Evolutionary conservation across 2,329 filamentous ascomycete genomes (phyloP).

Genomic region (Bipolaris victoriae): DNA sequence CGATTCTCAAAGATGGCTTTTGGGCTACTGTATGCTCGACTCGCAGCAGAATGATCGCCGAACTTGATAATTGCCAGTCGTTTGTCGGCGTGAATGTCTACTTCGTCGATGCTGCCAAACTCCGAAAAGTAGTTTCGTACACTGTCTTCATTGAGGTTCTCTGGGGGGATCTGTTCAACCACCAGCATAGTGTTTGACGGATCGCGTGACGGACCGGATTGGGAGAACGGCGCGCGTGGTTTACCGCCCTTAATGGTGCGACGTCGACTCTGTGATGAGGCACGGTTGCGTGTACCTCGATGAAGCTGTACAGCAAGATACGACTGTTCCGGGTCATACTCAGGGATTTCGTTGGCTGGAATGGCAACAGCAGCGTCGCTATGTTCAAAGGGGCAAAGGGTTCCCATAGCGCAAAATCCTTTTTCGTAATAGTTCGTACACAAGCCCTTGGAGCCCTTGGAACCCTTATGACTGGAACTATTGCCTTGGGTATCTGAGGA

Average conservation of each 20-base stretch:
- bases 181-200: constrained; percentile 71
- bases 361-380: constrained; percentile 49
- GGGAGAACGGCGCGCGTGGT: constrained; percentile 64
- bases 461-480: constrained; percentile 17
- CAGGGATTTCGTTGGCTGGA: constrained; percentile 39
- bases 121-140: constrained; percentile 73
- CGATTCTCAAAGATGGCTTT: constrained; percentile 84
- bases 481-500: constrained; percentile 42
- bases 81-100: constrained; percentile 71
- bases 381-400: constrained; percentile 73
- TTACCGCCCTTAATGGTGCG: constrained; percentile 28
- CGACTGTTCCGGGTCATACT: constrained; percentile 66
- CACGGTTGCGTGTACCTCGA: constrained; percentile 4
- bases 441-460: constrained; percentile 55
- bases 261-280: constrained; percentile 27
- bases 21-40: constrained; percentile 74
- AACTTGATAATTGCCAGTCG: constrained; percentile 73
- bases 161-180: constrained; percentile 77
- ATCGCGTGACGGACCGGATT: constrained; percentile 67
- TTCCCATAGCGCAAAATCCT: constrained; percentile 72
- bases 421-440: constrained; percentile 76
- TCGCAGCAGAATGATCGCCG: constrained; percentile 68
- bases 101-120: constrained; percentile 69
- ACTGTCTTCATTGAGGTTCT: constrained; percentile 68
- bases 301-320: constrained; percentile 38